Evolutionary conservation across 495 filamentous ascomycete species (phyloP).

Genomic region (Aspergillus nanangensis): DNA sequence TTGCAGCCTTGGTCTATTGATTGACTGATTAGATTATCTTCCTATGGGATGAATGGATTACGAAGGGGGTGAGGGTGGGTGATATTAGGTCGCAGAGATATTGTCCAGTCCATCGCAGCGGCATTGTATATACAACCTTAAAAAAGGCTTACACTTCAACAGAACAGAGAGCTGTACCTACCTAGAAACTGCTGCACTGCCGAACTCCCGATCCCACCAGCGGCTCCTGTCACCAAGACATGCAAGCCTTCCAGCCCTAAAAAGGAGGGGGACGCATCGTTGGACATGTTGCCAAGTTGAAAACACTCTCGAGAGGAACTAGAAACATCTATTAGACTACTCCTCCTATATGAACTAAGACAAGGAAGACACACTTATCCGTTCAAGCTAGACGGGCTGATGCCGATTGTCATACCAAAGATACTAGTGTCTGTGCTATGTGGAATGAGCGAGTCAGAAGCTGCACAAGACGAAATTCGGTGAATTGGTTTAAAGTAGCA

Average conservation of each 20-base stretch:
- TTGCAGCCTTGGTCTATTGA: slow-evolving; percentile 49
- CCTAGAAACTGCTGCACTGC: slow-evolving; percentile 50
- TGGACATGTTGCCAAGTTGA: neutral
- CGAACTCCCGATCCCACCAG: slow-evolving; percentile 47
- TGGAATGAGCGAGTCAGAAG: no score
- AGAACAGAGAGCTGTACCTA: no score
- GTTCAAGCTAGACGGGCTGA: no score
- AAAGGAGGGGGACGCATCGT: slow-evolving; percentile 26
- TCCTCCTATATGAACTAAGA: no score
- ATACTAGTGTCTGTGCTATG: no score
- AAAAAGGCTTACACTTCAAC: no score
- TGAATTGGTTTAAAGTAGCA: no score
- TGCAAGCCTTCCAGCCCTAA: slow-evolving; percentile 48
- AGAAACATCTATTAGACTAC: neutral
- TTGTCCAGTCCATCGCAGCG: neutral
- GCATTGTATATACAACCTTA: no score
- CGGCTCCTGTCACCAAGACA: slow-evolving; percentile 55
- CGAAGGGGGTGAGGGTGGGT: no score
- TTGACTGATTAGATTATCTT: neutral
- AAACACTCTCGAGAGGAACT: neutral
- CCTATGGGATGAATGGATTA: neutral
- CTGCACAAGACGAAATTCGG: no score
- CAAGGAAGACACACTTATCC: neutral
- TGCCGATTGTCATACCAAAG: no score
- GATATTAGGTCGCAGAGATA: no score